phyloP scores from a whole-genome alignment of 2,329 filamentous ascomycete species.

The Trichoderma atrobrunneum region DNA sequence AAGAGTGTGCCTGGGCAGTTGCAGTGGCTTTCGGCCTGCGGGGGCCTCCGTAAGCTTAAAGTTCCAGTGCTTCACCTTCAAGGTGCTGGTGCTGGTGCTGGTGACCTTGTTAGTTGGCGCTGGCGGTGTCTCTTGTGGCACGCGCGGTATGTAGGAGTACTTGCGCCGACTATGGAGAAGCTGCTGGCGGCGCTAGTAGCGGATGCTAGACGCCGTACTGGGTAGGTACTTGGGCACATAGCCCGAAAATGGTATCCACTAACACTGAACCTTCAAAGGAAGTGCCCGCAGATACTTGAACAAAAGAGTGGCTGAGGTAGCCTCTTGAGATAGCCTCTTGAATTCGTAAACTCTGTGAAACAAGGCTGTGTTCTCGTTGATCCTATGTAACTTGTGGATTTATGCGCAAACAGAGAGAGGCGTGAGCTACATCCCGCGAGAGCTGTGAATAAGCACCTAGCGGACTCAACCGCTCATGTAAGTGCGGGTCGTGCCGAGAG shows the following conservation, averaged over 20 bases:
- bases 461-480: not conserved
- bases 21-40: not conserved
- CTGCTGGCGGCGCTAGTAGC: not conserved
- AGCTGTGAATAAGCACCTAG: not conserved
- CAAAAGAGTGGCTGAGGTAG: not conserved
- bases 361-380: not conserved
- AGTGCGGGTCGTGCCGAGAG: not conserved
- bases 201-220: not conserved
- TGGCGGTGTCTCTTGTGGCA: not conserved
- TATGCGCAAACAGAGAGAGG: not conserved
- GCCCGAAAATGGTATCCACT: not conserved
- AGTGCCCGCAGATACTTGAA: not conserved
- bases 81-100: not conserved
- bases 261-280: not conserved
- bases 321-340: not conserved
- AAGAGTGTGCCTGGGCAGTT: not conserved
- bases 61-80: not conserved
- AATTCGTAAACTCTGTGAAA: not conserved
- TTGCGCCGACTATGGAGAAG: not conserved
- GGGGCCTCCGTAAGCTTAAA: not conserved
- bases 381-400: not conserved
- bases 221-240: not conserved
- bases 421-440: not conserved
- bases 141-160: not conserved
- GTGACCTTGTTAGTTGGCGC: not conserved